Evolutionary conservation across 768 basidiomycete species (phyloP).

Genomic region (Suillus cothurnatus): DNA sequence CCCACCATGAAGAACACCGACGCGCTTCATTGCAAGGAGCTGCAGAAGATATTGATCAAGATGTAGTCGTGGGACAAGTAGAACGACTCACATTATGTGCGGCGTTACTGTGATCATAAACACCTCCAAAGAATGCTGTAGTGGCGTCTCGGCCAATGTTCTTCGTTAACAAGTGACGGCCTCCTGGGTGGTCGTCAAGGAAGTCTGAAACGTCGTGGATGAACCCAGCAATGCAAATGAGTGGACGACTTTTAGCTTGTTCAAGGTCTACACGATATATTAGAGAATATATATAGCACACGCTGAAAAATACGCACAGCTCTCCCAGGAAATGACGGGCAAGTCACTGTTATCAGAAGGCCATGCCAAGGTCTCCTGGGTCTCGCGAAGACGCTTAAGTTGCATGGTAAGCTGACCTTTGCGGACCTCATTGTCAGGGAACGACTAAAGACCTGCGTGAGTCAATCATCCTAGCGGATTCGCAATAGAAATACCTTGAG

Average conservation of each 20-base stretch:
- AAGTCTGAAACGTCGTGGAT: slow-evolving; percentile 89
- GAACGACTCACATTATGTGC: slow-evolving; percentile 69
- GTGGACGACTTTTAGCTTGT: slow-evolving; percentile 75
- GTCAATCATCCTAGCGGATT: background rate
- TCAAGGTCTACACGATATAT: slow-evolving; percentile 58
- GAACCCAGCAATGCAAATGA: slow-evolving; percentile 88
- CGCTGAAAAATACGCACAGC: slow-evolving; percentile 50
- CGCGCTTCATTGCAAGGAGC: slow-evolving; percentile 53
- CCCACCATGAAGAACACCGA: slow-evolving; percentile 55
- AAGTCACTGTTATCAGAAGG: slow-evolving; percentile 75
- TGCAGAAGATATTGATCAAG: slow-evolving; percentile 11
- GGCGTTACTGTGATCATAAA: slow-evolving; percentile 87
- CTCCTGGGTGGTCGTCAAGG: slow-evolving; percentile 91
- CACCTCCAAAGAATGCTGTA: slow-evolving; percentile 92
- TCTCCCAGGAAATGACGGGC: slow-evolving; percentile 85
- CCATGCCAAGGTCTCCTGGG: slow-evolving; percentile 79
- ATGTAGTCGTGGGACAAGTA: background rate
- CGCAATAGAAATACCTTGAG: slow-evolving; percentile 43
- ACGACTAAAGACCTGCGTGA: slow-evolving; percentile 31
- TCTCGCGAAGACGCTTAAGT: slow-evolving; percentile 80
- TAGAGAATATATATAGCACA: background rate
- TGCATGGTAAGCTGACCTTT: slow-evolving; percentile 96
- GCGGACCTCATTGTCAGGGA: slow-evolving; percentile 71
- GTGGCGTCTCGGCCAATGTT: slow-evolving; percentile 91
- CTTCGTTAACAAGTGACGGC: slow-evolving; percentile 79